Conservation (phyloP, 2,329 filamentous ascomycete genomes). For the Phialophora macrospora region DNA sequence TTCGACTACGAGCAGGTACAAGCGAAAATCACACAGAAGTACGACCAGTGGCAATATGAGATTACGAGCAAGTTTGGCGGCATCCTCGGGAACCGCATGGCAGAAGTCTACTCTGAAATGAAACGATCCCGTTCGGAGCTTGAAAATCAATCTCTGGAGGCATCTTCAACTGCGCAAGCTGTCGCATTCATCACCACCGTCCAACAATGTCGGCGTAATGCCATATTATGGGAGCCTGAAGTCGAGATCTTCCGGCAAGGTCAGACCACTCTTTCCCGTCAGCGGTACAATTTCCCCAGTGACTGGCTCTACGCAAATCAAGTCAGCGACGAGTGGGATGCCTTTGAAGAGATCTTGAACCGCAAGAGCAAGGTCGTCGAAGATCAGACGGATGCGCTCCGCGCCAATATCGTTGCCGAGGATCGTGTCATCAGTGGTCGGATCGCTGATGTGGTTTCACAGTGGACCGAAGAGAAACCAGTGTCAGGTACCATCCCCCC, state of each 20-base stretch:
- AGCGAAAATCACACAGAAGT: conserved; percentile 97
- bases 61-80: conserved; percentile 91
- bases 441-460: conserved; percentile 78
- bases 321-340: conserved; percentile 93
- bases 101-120: conserved; percentile 89
- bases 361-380: conserved; percentile 95
- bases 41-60: conserved; percentile 99
- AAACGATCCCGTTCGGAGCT: conserved; percentile 88
- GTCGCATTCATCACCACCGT: conserved; percentile 99
- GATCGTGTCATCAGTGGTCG: conserved; percentile 89
- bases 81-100: conserved; percentile 86
- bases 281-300: conserved; percentile 88
- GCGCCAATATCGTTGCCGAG: conserved; percentile 92
- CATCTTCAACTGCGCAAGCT: conserved; percentile 92
- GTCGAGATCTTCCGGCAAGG: conserved; percentile 96
- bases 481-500: conserved; percentile 93
- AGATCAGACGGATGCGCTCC: conserved; percentile 92
- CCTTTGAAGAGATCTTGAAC: conserved; percentile 86
- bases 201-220: conserved; percentile 92
- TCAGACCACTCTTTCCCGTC: conserved; percentile 85
- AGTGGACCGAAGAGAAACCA: conserved; percentile 97
- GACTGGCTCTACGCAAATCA: conserved; percentile 97
- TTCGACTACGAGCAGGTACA: conserved; percentile 99
- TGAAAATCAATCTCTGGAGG: conserved; percentile 88
- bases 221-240: conserved; percentile 91